Conservation (phyloP, 768 basidiomycete species). For the Tulasnella sp. region DNA sequence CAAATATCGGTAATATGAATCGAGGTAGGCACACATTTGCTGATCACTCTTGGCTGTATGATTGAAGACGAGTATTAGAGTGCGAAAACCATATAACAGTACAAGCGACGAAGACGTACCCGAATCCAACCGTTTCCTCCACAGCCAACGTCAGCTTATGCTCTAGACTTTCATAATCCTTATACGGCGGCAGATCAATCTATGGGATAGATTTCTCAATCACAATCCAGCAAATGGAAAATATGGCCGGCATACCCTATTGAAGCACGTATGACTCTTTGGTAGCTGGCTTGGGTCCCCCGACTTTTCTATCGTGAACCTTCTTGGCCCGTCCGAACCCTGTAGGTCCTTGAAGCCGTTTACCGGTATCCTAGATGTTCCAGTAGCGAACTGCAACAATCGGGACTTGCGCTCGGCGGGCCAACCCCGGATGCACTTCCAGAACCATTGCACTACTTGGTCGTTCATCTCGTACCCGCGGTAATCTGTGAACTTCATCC, state of each 20-base stretch:
- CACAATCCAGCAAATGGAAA: neutral
- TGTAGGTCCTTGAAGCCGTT: slow-evolving; percentile 98
- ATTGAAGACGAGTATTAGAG: neutral
- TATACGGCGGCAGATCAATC: slow-evolving; percentile 96
- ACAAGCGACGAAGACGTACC: slow-evolving; percentile 25
- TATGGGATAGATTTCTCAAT: slow-evolving; percentile 25
- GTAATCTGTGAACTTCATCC: slow-evolving; percentile 99
- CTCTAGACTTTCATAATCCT: slow-evolving; percentile 87
- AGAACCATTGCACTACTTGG: slow-evolving; percentile 99
- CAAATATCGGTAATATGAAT: too few relatives aligned
- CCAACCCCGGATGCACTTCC: slow-evolving; percentile 97
- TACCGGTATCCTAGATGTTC: slow-evolving; percentile 93
- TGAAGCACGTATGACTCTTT: slow-evolving; percentile 98
- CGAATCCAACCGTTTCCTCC: slow-evolving; percentile 92
- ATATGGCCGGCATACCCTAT: slow-evolving; percentile 30
- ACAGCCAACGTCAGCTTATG: slow-evolving; percentile 91
- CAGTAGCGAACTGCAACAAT: slow-evolving; percentile 90
- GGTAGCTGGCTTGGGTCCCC: slow-evolving; percentile 94
- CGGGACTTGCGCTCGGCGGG: slow-evolving; percentile 97
- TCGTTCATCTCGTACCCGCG: slow-evolving; percentile 92
- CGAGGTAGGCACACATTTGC: too few relatives aligned
- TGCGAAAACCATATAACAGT: neutral
- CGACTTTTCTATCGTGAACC: slow-evolving; percentile 98
- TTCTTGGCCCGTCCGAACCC: slow-evolving; percentile 90
- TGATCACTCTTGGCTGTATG: slow-evolving; percentile 12